Percentiles rank a stretch among this genome's conserved stretches.
These are phyloP conservation scores for Massospora cicadina DNA, from an alignment of 371 early-diverging fungal species.

Conservation along the genomic window DNA sequence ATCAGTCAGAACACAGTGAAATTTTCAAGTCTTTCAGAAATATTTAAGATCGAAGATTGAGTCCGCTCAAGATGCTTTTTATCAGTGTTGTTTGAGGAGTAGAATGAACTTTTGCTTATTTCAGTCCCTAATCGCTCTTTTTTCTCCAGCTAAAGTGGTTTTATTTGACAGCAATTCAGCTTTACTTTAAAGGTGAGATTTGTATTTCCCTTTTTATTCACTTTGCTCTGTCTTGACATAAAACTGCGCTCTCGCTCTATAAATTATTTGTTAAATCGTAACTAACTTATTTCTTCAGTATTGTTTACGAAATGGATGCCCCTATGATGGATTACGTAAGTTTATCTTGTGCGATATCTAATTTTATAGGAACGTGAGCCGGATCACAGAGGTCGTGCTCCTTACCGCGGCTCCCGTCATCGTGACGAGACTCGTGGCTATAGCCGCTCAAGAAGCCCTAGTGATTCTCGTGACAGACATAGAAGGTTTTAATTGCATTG, in stretches of 20 bases:
- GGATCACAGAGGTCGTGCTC: background rate
- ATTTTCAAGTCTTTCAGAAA: background rate
- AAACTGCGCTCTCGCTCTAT: background rate
- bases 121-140: background rate
- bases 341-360: background rate
- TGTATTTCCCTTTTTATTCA: background rate
- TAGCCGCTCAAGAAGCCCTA: conserved; percentile 5
- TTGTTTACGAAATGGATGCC: background rate
- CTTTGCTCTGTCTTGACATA: background rate
- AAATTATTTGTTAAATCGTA: background rate
- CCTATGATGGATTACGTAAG: background rate
- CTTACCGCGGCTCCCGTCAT: background rate
- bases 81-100: background rate
- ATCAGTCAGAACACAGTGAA: background rate
- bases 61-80: background rate
- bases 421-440: background rate
- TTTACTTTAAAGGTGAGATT: background rate
- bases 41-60: background rate
- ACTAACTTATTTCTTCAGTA: background rate
- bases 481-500: background rate
- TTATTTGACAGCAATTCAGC: background rate
- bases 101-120: background rate
- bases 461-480: background rate
- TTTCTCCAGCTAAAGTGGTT: background rate
- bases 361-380: background rate